phyloP scores from a whole-genome alignment of 2,329 filamentous ascomycete species.

The Xylaria multiplex region DNA sequence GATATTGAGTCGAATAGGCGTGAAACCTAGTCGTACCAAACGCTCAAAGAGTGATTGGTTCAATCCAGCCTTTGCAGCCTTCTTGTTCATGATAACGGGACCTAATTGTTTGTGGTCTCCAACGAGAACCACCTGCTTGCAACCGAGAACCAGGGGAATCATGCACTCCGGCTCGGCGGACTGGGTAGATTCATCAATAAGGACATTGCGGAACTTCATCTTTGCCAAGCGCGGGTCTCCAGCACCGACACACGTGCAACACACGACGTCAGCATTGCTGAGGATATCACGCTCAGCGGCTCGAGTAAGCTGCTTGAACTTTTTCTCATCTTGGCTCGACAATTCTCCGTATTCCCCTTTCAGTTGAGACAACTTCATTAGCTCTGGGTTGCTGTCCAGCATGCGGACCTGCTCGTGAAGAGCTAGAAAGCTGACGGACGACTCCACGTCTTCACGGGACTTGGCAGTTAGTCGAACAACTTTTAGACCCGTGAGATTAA shows the following conservation, averaged over 20 bases:
- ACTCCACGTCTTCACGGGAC: constrained; percentile 97
- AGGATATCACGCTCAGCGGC: constrained; percentile 95
- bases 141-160: constrained; percentile 96
- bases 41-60: constrained; percentile 99
- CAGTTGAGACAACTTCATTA: constrained; percentile 90
- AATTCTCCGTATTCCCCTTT: constrained; percentile 92
- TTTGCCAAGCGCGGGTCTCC: constrained; percentile 95
- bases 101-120: constrained; percentile 98
- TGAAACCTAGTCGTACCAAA: constrained; percentile 88
- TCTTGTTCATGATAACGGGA: constrained; percentile 99
- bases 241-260: constrained; percentile 97
- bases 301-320: constrained; percentile 94
- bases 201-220: constrained; percentile 97
- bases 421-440: constrained; percentile 94
- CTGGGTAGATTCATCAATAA: constrained; percentile 98
- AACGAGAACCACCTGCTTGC: constrained; percentile 98
- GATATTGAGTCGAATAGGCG: constrained; percentile 92
- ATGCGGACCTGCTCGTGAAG: constrained; percentile 97
- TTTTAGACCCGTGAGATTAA: constrained; percentile 93
- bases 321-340: constrained; percentile 96
- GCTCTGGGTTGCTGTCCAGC: constrained; percentile 94
- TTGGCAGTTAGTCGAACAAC: constrained; percentile 98
- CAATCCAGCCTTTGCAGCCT: constrained; percentile 94
- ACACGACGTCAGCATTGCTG: constrained; percentile 95
- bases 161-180: constrained; percentile 98